Percentiles rank a stretch among this genome's conserved stretches.
Conservation (phyloP, 2,329 filamentous ascomycete genomes). For the Graphilbum fragrans region DNA sequence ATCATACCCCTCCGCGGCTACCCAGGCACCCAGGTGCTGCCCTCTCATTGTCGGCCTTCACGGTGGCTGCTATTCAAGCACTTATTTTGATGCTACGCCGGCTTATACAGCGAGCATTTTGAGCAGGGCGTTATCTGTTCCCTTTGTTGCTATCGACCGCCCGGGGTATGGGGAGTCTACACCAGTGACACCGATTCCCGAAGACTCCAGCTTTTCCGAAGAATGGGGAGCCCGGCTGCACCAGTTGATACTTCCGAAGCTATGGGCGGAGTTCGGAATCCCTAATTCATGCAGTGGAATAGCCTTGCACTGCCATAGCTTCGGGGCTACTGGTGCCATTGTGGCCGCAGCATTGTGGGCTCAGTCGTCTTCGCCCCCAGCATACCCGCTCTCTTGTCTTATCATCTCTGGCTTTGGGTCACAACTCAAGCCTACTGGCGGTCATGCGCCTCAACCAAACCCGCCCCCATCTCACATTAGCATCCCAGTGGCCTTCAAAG, state of each 20-base stretch:
- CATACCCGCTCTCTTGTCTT: conserved; percentile 12
- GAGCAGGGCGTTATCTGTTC: conserved; percentile 10
- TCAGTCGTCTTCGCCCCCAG: not conserved
- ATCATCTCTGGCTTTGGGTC: conserved; percentile 13
- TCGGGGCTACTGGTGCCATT: conserved; percentile 9
- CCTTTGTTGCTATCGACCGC: conserved; percentile 12
- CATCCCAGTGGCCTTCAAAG: conserved; percentile 6
- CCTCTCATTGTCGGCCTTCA: conserved; percentile 12
- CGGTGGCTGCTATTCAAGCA: conserved; percentile 10
- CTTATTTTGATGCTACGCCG: conserved; percentile 12
- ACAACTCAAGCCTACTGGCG: not conserved
- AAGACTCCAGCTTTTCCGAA: conserved; percentile 6
- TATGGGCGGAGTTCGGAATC: conserved; percentile 11
- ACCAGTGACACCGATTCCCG: conserved; percentile 4
- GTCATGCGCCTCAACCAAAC: not conserved
- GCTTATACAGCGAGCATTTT: conserved; percentile 5
- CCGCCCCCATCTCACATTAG: not conserved
- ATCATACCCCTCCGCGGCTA: not conserved
- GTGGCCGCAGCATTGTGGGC: conserved; percentile 9
- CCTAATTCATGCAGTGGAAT: conserved; percentile 9
- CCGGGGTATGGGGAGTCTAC: conserved; percentile 11
- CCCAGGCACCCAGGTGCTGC: not conserved
- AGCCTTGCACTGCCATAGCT: conserved; percentile 12
- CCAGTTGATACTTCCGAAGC: conserved; percentile 7
- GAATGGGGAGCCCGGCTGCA: conserved; percentile 8